Evolutionary conservation across 2,329 filamentous ascomycete species (phyloP).

Genomic region (Bipolaris gigantea): DNA sequence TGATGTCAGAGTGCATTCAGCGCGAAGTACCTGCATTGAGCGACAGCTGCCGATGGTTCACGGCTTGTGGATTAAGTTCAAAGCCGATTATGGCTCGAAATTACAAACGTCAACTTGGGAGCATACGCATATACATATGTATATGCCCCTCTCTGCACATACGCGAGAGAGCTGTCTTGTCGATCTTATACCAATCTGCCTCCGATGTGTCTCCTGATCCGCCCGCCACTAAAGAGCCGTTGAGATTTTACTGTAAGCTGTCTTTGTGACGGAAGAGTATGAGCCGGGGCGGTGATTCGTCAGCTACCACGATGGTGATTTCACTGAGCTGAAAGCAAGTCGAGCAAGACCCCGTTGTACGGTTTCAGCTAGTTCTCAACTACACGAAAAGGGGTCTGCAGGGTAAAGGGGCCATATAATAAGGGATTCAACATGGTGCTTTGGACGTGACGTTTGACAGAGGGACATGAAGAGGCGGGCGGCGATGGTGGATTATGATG

Average conservation of each 20-base stretch:
- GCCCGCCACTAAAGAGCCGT: background rate
- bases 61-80: background rate
- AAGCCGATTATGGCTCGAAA: background rate
- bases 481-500: background rate
- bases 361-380: background rate
- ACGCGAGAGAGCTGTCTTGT: background rate
- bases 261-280: background rate
- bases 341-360: background rate
- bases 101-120: background rate
- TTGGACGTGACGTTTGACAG: background rate
- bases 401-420: background rate
- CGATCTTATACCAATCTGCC: background rate
- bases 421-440: conserved; percentile 1
- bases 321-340: background rate
- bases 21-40: background rate
- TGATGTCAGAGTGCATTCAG: background rate
- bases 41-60: background rate
- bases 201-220: background rate
- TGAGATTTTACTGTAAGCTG: background rate
- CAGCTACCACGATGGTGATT: background rate
- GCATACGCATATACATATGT: background rate
- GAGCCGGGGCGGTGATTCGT: background rate
- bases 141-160: conserved; percentile 2
- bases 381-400: background rate
- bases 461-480: background rate